Base-by-base conservation (phyloP, 768 basidiomycete genomes). In the Omphalotus guepiniiformis region DNA sequence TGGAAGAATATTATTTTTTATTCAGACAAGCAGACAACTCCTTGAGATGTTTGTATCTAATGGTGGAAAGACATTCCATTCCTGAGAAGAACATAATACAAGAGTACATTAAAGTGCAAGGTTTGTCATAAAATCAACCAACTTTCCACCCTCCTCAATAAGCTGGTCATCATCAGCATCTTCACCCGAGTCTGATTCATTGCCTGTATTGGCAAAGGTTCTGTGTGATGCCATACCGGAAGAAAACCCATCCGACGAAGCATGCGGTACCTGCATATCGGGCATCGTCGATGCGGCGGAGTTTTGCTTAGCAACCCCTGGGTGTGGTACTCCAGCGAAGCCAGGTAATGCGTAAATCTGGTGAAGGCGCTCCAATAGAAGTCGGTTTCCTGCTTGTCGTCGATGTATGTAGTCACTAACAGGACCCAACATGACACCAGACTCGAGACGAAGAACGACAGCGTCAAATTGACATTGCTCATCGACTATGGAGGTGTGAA, bases 401-500 rank as follows among this genome's bases (percentile, higher is more conserved):
- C 21, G 37, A 19, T 26, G n/a, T 39, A 48, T 21, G 22, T 40
- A 48, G 9, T 48, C 38, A 6, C 26, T 6, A 21, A 48, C 16
- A 16, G 47, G 47, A 12, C 38, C 37, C 26, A 22, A 30, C 23
- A 48, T 26, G 16, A 21, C 12, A 13, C 32, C 4, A 21, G 6
- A 12, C 15, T 32, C n/a, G 19, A 47, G 45, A 13, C 22, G 16
- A 13, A 4, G 19, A 4, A 47, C 15, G 32, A 30, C 36, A 16
- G 7, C 25, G 19, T 12, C 11, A 34, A 48, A 48, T n/a, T 39
- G 19, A 6, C 13, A 6, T 9, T 40, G 12, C 29, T 68, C 62
- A 41, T 67, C 58, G 7, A 53, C 7, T 27, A 61, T 51, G 29
- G 42, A 59, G 0, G 56, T 61, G 11, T 49, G 15, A 0, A 64